These are phyloP conservation scores for Phaffia rhodozyma DNA, from an alignment of 1,284 basidiomycete species.

Conservation along the genomic window DNA sequence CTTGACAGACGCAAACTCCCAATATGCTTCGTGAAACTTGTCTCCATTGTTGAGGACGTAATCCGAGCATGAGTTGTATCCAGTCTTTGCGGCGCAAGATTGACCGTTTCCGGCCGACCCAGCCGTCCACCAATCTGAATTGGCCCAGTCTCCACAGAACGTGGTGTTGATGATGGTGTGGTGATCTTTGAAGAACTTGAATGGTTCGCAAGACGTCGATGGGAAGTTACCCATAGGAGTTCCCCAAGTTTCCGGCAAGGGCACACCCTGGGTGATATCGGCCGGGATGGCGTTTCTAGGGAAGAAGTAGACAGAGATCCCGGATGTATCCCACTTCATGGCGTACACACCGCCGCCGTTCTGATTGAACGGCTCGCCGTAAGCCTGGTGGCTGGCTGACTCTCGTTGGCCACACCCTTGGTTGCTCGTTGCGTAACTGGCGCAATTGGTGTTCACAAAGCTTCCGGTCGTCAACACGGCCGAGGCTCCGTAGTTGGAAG, in stretches of 20 bases:
- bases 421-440: constrained; percentile 32
- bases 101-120: constrained; percentile 53
- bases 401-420: constrained; percentile 36
- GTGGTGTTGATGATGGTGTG: constrained; percentile 65
- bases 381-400: constrained; percentile 24
- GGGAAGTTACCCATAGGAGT: constrained; percentile 7
- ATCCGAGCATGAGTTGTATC: constrained; percentile 53
- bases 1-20: background rate
- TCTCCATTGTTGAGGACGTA: constrained; percentile 53
- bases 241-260: constrained; percentile 44
- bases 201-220: background rate
- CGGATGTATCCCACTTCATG: constrained; percentile 39
- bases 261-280: constrained; percentile 52
- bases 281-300: constrained; percentile 49
- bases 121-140: constrained; percentile 46
- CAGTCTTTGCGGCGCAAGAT: constrained; percentile 60
- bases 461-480: constrained; percentile 35
- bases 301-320: constrained; percentile 63
- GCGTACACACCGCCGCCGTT: constrained; percentile 38
- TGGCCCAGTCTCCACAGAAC: constrained; percentile 65
- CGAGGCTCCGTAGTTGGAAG: constrained; percentile 25
- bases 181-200: constrained; percentile 52
- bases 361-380: constrained; percentile 35
- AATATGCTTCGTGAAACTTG: constrained; percentile 52
- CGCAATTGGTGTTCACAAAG: constrained; percentile 33